Percentiles rank a stretch among this genome's conserved stretches.
Evolutionary conservation across 805 yeast species (phyloP).

Genomic region (Wilhelminamyces savonicus): DNA sequence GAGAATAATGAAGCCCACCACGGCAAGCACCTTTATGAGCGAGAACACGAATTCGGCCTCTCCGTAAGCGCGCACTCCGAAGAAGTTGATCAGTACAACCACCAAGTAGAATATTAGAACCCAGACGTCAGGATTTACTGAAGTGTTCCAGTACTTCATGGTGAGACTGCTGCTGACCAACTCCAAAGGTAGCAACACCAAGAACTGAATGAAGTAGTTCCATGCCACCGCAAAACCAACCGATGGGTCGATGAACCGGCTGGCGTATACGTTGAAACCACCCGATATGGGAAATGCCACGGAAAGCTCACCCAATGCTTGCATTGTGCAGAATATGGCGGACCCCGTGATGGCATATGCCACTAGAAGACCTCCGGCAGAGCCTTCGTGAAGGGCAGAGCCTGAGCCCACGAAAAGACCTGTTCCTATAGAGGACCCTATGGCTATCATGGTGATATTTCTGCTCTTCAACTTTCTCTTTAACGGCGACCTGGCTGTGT

Average conservation of each 20-base stretch:
- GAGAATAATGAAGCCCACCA: constrained; percentile 41
- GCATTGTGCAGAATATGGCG: constrained; percentile 32
- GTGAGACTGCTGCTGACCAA: constrained; percentile 58
- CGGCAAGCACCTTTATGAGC: constrained; percentile 41
- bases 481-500: constrained; percentile 39
- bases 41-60: constrained; percentile 51
- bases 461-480: constrained; percentile 38
- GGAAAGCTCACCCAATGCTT: constrained; percentile 44
- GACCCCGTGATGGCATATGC: constrained; percentile 33
- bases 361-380: constrained; percentile 54
- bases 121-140: constrained; percentile 53
- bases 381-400: constrained; percentile 53
- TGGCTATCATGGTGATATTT: constrained; percentile 75
- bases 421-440: constrained; percentile 81
- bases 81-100: constrained; percentile 26
- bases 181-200: constrained; percentile 61
- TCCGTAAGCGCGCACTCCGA: constrained; percentile 34
- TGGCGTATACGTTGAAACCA: constrained; percentile 49
- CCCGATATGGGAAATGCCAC: constrained; percentile 48
- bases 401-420: constrained; percentile 78
- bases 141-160: constrained; percentile 45
- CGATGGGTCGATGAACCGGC: constrained; percentile 61
- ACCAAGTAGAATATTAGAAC: constrained; percentile 47
- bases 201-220: constrained; percentile 59
- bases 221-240: constrained; percentile 69